Base-by-base conservation (phyloP, 2,329 filamentous ascomycete species). In the Penicillium brevicompactum region DNA sequence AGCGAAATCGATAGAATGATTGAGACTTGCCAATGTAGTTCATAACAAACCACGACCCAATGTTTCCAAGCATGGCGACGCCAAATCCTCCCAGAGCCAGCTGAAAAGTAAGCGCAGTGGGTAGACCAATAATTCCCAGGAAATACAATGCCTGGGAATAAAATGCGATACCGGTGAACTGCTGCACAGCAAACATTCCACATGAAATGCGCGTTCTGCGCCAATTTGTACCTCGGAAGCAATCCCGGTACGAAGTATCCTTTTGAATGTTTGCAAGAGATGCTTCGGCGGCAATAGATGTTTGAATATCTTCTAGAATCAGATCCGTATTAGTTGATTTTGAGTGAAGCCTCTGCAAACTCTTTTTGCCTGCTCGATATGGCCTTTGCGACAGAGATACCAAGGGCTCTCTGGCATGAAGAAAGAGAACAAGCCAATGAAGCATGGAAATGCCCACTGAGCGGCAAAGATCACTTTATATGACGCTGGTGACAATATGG, bases 141-240 rank as follows among this genome's bases (percentile, higher is more conserved):
- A 51, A 46, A 21, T 51, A 51, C 7, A 51, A 37, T 2, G 31
- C 43, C 30, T 51, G 49, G 7, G 49, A 38, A 46, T 51, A 51
- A 7, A 51, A 41, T 31, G 51, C 51, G 5, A 54, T 49, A 2
- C 51, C 51, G 9, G 51, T 48, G 18, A 49, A 45, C n/a, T 54
- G 51, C 16, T 49, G 51, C n/a, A 54, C 51, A 2, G 34, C 22
- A 46, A 54, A 54, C 46, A 54, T 54, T 9, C 51, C 51, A 41
- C 51, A 49, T 5, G 51, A 41, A 18, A 54, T 46, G 7, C 51
- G 41, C 2, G 51, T 54, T 21, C 51, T 32, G 6, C 51, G 51
- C 32, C 46, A 54, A 13, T 54, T 21, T 7, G 41, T 49, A 21
- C 41, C 41, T 9, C 37, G 31, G 16, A 54, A 49, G 18, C 51